Evolutionary conservation across 768 basidiomycete genomes (phyloP).

Genomic region (Pisolithus tinctorius): DNA sequence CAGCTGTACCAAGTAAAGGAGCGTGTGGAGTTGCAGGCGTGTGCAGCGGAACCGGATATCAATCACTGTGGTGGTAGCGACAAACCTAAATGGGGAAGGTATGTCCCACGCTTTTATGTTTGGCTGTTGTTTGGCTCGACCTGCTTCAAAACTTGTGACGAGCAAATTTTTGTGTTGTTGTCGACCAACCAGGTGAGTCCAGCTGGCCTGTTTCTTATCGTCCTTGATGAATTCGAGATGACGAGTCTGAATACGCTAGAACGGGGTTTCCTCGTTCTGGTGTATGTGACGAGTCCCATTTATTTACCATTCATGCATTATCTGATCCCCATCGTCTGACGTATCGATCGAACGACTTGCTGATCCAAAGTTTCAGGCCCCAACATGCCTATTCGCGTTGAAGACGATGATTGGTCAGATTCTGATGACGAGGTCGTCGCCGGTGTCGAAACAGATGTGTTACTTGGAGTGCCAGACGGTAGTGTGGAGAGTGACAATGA

Average conservation of each 20-base stretch:
- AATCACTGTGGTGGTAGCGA: not conserved
- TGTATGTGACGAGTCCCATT: slow-evolving; percentile 56
- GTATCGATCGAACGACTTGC: slow-evolving; percentile 1
- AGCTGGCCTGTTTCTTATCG: slow-evolving; percentile 1
- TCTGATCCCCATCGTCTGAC: slow-evolving; percentile 46
- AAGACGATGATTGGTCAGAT: slow-evolving; percentile 76
- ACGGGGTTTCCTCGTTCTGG: slow-evolving; percentile 55
- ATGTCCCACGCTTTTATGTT: slow-evolving; percentile 12
- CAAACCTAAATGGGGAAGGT: slow-evolving; percentile 11
- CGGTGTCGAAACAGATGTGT: slow-evolving; percentile 63
- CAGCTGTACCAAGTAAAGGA: not conserved
- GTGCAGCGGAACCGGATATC: not conserved
- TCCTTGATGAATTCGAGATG: slow-evolving; percentile 51
- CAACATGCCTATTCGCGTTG: slow-evolving; percentile 36
- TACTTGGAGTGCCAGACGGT: slow-evolving; percentile 80
- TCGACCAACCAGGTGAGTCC: slow-evolving; percentile 14
- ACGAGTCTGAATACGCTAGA: slow-evolving; percentile 72
- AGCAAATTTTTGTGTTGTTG: too few species aligned
- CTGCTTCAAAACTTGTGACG: not conserved
- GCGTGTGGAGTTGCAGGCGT: not conserved
- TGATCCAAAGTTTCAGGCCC: slow-evolving; percentile 8
- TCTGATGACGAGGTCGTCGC: slow-evolving; percentile 59
- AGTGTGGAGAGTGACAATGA: slow-evolving; percentile 50
- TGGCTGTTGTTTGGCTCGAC: not conserved
- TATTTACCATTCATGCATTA: slow-evolving; percentile 90